Evolutionary conservation across 768 basidiomycete species (phyloP), one percentile per base, ranked within the genome.

Genomic region (Amanita rubescens): DNA sequence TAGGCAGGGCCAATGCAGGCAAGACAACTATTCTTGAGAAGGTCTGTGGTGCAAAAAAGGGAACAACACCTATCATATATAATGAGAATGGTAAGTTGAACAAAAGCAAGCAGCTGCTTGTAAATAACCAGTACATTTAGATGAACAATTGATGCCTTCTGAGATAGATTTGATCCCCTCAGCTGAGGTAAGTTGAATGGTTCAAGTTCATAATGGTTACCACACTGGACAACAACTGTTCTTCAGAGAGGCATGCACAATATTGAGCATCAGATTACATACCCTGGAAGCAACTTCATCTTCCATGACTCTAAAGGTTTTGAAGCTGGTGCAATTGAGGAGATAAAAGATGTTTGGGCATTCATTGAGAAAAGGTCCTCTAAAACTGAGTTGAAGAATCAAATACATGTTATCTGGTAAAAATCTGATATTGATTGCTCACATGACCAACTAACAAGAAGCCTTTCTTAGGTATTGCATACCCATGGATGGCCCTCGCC

Each of bases 241-340:
- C 27, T 42, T 34, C 57, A 68, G 70, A 65, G 69, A 34, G 72
- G 71, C 30, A 42, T 52, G 3, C 71, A 72, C 58, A 56, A 74
- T 50, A 66, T 72, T 32, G 51, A 64, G 44, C 51, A 58, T 25
- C 55, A 62, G 49, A 62, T 69, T 39, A 55, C 63, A 11, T 74
- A 69, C 55, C 46, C 12, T 32, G 41, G 35, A 25, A 68, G 62
- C 58, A 68, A 68, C 27, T 74, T 71, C 55, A 62, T 73, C 22
- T 74, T 75, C 55, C 74, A 75, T 37, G 73, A 75, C 53, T 75
- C 73, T 27, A 51, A 63, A 38, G 73, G 72, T 5, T 71, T 75
- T 46, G 71, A 74, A 58, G 53, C 69, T n/a, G 73, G 73, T 4
- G 58, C 58, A 3, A 57, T 20, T 2, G 55, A 58, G 2, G 67